These are phyloP conservation scores for Phytophthora tubulina DNA, from an alignment of 352 stramenopile species.

Conservation along the genomic window DNA sequence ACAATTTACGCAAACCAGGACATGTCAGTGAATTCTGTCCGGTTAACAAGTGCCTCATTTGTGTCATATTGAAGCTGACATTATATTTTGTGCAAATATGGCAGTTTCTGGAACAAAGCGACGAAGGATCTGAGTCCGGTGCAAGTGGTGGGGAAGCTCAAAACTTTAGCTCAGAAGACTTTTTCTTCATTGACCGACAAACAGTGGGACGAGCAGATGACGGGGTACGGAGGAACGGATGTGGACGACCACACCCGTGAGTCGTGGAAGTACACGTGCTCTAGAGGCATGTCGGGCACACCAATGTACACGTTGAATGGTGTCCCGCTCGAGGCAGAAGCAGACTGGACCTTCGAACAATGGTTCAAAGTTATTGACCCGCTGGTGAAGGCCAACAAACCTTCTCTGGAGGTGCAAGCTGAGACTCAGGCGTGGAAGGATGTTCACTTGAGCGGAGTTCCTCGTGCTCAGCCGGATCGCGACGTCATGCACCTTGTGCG, in stretches of 20 bases:
- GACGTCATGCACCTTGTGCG: conserved; percentile 63
- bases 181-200: conserved; percentile 68
- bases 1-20: conserved; percentile 84
- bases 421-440: conserved; percentile 62
- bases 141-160: conserved; percentile 73
- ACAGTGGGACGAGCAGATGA: conserved; percentile 81
- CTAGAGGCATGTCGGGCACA: conserved; percentile 75
- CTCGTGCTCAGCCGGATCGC: conserved; percentile 57
- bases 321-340: conserved; percentile 75
- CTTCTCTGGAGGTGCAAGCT: conserved; percentile 38
- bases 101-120: conserved; percentile 81
- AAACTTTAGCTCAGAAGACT: conserved; percentile 66
- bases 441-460: conserved; percentile 52
- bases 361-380: conserved; percentile 68
- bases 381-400: conserved; percentile 53
- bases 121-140: conserved; percentile 82
- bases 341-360: conserved; percentile 73
- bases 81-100: neutral
- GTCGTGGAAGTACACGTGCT: conserved; percentile 87
- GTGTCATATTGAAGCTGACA: conserved; percentile 1
- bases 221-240: conserved; percentile 76
- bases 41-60: neutral
- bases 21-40: conserved; percentile 46
- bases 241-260: conserved; percentile 66
- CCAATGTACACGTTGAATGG: conserved; percentile 86